Evolutionary conservation across 2,329 filamentous ascomycete genomes (phyloP), one percentile per base, ranked within the genome.

Genomic region (Aspergillus novoparasiticus): DNA sequence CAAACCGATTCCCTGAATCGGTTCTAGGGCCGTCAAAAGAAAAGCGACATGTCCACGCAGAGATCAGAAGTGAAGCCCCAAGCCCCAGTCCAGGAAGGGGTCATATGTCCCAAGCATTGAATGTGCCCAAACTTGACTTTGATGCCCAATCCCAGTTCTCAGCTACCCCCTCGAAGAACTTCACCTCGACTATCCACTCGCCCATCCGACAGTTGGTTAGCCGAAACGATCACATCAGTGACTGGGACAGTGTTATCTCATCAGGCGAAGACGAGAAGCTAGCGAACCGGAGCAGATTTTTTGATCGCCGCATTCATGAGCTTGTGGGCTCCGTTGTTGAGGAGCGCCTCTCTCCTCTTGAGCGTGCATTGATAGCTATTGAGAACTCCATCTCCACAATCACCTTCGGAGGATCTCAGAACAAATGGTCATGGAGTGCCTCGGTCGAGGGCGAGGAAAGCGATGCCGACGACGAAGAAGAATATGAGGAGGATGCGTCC

Each of bases 381-480:
- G 91, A 94, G 69, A 83, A 89, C 60, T 87, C 87, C 4, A 78
- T 96, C 60, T 83, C 83, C 21, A 80, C 83, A 50, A 82, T 90
- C 69, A 83, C 86, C 32, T 82, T 82, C 39, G 39, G 39, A 34
- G 83, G 83, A 60, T 82, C 84, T 30, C 86, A 87, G 12, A 86
- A 83, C 60, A 83, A 86, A 34, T 85, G 85, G 46, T 84, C 86
- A 30, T 83, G 86, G 68, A 87, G 89, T 75, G 78, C 87, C 46
- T 94, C 91, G 54, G 87, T 83, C n/a, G 90, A 93, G 34, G 80
- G 83, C 30, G 80, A 79, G 59, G 89, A 96, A 63, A 97, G 94
- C 74, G 95, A 98, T 79, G 94, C 95, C 12, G 94, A 98, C 75
- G 94, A 97, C 66, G 93, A 97, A 73, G 94, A 97, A 26, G 91